Evolutionary conservation across 768 basidiomycete species (phyloP).

Genomic region (Fibroporia radiculosa): DNA sequence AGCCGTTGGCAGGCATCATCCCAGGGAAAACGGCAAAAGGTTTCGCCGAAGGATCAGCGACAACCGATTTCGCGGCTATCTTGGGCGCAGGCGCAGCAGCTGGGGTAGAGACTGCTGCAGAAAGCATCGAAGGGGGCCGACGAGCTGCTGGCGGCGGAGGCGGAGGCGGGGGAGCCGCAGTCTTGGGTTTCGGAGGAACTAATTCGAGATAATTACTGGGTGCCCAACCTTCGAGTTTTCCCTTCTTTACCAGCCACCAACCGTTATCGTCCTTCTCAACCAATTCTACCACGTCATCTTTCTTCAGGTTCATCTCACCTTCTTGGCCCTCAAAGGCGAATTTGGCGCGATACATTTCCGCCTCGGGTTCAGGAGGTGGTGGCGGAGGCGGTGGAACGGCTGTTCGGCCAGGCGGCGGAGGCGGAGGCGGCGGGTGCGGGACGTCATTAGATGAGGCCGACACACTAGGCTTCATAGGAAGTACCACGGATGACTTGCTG

Average conservation of each 20-base stretch:
- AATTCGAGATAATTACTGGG: conserved; percentile 90
- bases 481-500: conserved; percentile 39
- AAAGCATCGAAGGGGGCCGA: conserved; percentile 26
- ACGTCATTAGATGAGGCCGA: conserved; percentile 30
- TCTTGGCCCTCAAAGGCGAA: conserved; percentile 91
- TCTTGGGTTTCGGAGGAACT: conserved; percentile 56
- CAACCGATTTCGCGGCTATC: conserved; percentile 29
- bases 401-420: conserved; percentile 31
- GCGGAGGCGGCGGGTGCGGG: conserved; percentile 36
- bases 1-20: conserved; percentile 59
- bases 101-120: conserved; percentile 28
- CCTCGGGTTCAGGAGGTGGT: conserved; percentile 48
- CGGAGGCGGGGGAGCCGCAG: conserved; percentile 61
- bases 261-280: conserved; percentile 91
- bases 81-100: conserved; percentile 27
- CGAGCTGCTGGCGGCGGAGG: conserved; percentile 37
- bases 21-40: conserved; percentile 81
- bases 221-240: conserved; percentile 83
- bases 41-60: conserved; percentile 59
- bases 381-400: conserved; percentile 42
- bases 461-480: conserved; percentile 26
- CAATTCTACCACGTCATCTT: conserved; percentile 89
- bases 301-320: conserved; percentile 83
- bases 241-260: conserved; percentile 95
- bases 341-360: conserved; percentile 77